Percentiles rank a stretch among this genome's conserved stretches.
Evolutionary conservation across 2,329 filamentous ascomycete species (phyloP).

Genomic region (Cadophora luteo-olivacea): DNA sequence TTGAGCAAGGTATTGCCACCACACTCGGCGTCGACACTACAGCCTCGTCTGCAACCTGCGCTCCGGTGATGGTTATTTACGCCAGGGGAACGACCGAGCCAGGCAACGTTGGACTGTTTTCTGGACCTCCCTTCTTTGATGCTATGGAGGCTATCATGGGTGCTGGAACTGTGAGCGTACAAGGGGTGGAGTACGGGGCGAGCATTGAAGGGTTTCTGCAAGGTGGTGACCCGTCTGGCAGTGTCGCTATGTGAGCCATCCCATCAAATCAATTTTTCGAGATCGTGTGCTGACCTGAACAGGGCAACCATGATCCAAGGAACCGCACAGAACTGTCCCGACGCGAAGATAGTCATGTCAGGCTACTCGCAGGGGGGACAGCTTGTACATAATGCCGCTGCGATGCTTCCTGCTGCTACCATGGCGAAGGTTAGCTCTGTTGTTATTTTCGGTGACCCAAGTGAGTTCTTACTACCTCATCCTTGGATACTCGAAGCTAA

Average conservation of each 20-base stretch:
- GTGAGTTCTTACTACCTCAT: background rate
- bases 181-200: conserved; percentile 61
- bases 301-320: conserved; percentile 28
- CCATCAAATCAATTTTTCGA: background rate
- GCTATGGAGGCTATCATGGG: conserved; percentile 52
- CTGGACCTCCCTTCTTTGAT: conserved; percentile 58
- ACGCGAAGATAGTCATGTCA: conserved; percentile 37
- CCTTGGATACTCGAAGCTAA: background rate
- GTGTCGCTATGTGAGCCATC: conserved; percentile 46
- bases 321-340: conserved; percentile 34
- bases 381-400: conserved; percentile 40
- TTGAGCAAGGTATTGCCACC: conserved; percentile 14
- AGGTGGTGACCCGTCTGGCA: conserved; percentile 53
- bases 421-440: conserved; percentile 35
- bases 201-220: conserved; percentile 50
- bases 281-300: background rate
- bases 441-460: conserved; percentile 41
- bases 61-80: conserved; percentile 49
- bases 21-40: conserved; percentile 14
- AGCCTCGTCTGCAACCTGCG: conserved; percentile 7
- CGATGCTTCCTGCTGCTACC: conserved; percentile 27
- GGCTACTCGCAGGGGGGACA: conserved; percentile 39
- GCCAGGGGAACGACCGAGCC: conserved; percentile 60
- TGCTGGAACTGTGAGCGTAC: conserved; percentile 52
- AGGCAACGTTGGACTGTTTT: conserved; percentile 57